Evolutionary conservation across 164 flowering plant species (phyloP).

Genomic region (Kalanchoe fedtschenkoi): DNA sequence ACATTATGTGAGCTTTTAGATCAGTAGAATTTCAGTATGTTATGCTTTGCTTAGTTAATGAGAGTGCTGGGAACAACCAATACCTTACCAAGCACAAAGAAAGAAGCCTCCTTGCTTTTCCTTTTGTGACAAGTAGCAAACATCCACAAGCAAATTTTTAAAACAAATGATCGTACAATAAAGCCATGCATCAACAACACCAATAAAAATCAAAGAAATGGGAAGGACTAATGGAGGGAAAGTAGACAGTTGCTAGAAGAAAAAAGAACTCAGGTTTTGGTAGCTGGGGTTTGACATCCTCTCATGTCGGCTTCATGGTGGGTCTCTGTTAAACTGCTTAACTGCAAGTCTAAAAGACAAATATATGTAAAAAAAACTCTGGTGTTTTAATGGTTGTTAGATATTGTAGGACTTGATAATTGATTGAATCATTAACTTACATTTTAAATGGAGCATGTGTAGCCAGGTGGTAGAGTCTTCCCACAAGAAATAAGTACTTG

Average conservation of each 20-base stretch:
- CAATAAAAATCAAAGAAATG: background rate
- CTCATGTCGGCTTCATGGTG: background rate
- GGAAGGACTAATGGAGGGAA: conserved; percentile 2
- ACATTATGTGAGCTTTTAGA: too few relatives aligned
- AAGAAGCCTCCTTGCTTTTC: background rate
- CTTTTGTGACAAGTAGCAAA: background rate
- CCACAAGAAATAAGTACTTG: conserved; percentile 50
- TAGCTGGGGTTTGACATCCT: background rate
- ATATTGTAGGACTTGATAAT: background rate
- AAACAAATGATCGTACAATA: background rate
- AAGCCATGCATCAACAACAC: background rate
- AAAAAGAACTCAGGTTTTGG: background rate
- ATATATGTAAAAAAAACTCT: background rate
- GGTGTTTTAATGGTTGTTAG: background rate
- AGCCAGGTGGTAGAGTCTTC: conserved; percentile 47
- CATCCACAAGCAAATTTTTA: background rate
- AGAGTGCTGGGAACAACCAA: background rate
- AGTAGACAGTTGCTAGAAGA: background rate
- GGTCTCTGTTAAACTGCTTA: background rate
- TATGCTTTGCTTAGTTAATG: background rate
- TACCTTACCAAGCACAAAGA: background rate
- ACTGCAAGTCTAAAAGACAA: background rate
- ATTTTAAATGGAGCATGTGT: conserved; percentile 28
- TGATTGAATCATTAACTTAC: background rate
- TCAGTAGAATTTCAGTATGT: too few relatives aligned